Evolutionary conservation across 169 alveolate genomes (phyloP), one percentile per base, ranked within the genome.

Genomic region (Eimeria sp.): DNA sequence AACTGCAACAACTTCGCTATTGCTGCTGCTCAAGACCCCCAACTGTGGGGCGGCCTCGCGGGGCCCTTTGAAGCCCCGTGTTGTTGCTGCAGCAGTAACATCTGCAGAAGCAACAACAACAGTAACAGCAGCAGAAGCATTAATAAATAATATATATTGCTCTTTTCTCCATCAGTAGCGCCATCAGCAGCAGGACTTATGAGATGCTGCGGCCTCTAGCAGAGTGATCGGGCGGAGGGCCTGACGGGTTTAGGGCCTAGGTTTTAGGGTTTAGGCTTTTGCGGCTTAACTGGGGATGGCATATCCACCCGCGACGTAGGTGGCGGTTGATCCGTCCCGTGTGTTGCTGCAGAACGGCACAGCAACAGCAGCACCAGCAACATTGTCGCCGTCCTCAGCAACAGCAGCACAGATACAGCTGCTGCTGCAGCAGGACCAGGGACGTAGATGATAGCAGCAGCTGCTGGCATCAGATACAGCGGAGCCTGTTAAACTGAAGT

Each of bases 51-150:
- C 40, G 76, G 76, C 76, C 76, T 30, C 30, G 14, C 34, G 76
- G 76, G 76, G 34, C 45, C 76, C 30, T 22, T 30, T 11, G 30
- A 22, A 9, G 34, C 76, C 76, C 34, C 30, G 40, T 34, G 47
- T n/a, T n/a, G 57, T 25, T 75, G 84, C 54, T 10, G 49, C 57
- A 75, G 84, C 84, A 34, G 84, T 54, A 30, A 45, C 84, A 27
- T 58, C 84, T 13, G 49, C 84, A 34, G 84, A 47, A 67, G 76
- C 76, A 67, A 67, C 76, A 67, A 22, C 76, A 67, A 27, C 76
- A 67, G 34, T 14, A 67, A 27, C 30, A 67, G 76, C 76, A 67
- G 76, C 40, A 22, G 76, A 13, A 67, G 34, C 76, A 13, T 11
- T 22, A 22, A 67, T 16, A 22, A 67, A 27, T 67, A 27, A 27